These are phyloP conservation scores for Tetrapisispora arboricola DNA, from an alignment of 805 yeast species.

Conservation along the genomic window DNA sequence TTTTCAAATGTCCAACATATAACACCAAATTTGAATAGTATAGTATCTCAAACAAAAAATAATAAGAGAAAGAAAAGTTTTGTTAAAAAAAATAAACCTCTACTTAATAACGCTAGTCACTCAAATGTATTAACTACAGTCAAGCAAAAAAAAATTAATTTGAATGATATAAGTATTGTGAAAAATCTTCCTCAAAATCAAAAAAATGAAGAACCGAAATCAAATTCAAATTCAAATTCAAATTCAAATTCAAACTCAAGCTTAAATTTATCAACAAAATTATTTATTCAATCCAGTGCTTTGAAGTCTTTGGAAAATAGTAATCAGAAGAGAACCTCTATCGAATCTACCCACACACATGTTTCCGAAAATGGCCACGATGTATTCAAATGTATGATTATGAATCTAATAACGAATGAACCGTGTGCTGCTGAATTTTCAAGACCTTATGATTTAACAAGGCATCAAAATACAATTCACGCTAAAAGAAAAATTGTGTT, in stretches of 20 bases:
- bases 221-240: background rate
- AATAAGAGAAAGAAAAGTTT: slow-evolving; percentile 1
- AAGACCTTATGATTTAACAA: slow-evolving; percentile 84
- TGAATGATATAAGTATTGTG: background rate
- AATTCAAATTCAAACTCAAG: too few relatives aligned
- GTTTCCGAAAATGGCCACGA: background rate
- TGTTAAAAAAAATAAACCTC: background rate
- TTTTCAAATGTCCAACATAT: background rate
- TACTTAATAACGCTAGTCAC: background rate
- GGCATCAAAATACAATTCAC: slow-evolving; percentile 96
- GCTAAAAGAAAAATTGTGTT: slow-evolving; percentile 77
- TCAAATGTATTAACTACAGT: background rate
- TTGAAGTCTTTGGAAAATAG: too few relatives aligned
- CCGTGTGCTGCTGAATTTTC: slow-evolving; percentile 48
- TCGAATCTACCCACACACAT: background rate
- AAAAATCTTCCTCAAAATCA: background rate
- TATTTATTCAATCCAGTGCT: too few relatives aligned
- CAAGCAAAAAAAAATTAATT: background rate
- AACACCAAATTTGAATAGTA: background rate
- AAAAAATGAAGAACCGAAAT: background rate
- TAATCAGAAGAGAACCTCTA: too few relatives aligned
- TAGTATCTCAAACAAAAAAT: background rate
- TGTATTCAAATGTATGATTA: slow-evolving; percentile 2
- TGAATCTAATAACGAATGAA: slow-evolving; percentile 6
- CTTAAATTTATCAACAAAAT: too few relatives aligned